Evolutionary conservation across 1,284 basidiomycete genomes (phyloP).

Genomic region (Heliocybe sulcata): DNA sequence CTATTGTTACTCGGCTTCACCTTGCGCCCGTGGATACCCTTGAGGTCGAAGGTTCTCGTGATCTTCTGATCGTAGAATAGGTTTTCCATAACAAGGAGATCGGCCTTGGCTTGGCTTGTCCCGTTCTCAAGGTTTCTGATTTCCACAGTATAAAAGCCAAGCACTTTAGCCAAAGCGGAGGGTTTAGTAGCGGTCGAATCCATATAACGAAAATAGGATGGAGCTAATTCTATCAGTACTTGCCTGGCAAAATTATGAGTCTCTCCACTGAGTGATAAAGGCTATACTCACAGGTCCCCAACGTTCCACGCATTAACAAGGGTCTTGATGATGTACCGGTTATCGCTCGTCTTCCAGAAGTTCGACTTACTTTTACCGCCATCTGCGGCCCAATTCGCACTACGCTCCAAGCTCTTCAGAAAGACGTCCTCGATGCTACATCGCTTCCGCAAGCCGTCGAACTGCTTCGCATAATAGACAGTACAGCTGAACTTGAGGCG

Average conservation of each 20-base stretch:
- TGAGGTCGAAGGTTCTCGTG: constrained; percentile 67
- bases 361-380: constrained; percentile 68
- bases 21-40: constrained; percentile 69
- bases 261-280: background rate
- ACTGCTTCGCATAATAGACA: constrained; percentile 74
- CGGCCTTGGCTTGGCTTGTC: constrained; percentile 54
- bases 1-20: constrained; percentile 41
- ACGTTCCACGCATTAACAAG: constrained; percentile 80
- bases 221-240: constrained; percentile 67
- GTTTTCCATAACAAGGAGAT: constrained; percentile 79
- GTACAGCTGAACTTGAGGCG: constrained; percentile 70
- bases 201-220: constrained; percentile 72
- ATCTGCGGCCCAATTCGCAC: constrained; percentile 63
- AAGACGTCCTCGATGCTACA: constrained; percentile 64
- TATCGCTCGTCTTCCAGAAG: constrained; percentile 75
- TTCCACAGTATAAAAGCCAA: constrained; percentile 75
- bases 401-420: constrained; percentile 52
- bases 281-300: constrained; percentile 59
- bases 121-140: constrained; percentile 68
- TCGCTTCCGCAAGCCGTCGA: constrained; percentile 54
- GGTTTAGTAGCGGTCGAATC: constrained; percentile 58
- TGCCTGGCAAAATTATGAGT: constrained; percentile 36
- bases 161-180: constrained; percentile 65
- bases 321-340: constrained; percentile 76
- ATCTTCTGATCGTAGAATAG: constrained; percentile 66